Percentiles rank a stretch among this genome's conserved stretches.
These are phyloP conservation scores for Dactylellina cionopaga DNA, from an alignment of 2,329 filamentous ascomycete genomes.

Conservation along the genomic window DNA sequence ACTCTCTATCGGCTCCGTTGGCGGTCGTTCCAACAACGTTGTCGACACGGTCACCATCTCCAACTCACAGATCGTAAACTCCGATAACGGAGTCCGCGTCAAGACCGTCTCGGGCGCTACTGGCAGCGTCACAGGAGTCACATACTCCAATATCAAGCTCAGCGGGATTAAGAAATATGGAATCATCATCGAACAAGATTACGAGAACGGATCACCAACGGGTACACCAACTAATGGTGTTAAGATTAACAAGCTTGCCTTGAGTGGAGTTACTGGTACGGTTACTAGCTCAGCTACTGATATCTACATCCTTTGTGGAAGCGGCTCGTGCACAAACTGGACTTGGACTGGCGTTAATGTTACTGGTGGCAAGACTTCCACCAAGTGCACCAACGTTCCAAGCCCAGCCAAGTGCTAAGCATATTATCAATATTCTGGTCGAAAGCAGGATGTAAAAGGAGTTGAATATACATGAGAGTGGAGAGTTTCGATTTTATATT, in stretches of 20 bases:
- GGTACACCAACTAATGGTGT: constrained; percentile 65
- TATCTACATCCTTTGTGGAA: constrained; percentile 68
- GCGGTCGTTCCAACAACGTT: constrained; percentile 65
- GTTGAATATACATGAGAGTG: no score
- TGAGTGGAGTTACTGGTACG: constrained; percentile 63
- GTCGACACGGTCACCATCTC: constrained; percentile 67
- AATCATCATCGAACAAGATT: constrained; percentile 61
- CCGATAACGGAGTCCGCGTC: constrained; percentile 67
- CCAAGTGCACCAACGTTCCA: constrained; percentile 62
- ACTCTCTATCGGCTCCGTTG: constrained; percentile 63
- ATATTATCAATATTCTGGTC: no score
- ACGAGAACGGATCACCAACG: constrained; percentile 64
- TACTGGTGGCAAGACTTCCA: constrained; percentile 66
- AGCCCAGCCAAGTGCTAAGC: constrained; percentile 59
- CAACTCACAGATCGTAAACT: constrained; percentile 65
- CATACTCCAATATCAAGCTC: constrained; percentile 63
- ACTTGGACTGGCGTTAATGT: constrained; percentile 65
- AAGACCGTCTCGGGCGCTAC: constrained; percentile 65
- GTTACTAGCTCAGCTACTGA: constrained; percentile 61
- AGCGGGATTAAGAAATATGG: constrained; percentile 34
- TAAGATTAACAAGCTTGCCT: constrained; percentile 66
- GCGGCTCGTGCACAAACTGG: constrained; percentile 64
- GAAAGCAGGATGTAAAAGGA: no score
- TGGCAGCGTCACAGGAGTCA: constrained; percentile 63
- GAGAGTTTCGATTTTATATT: no score